Percentiles rank a stretch among this genome's conserved stretches.
Conservation (phyloP, 2,329 filamentous ascomycete species). For the Aspergillus sp. region DNA sequence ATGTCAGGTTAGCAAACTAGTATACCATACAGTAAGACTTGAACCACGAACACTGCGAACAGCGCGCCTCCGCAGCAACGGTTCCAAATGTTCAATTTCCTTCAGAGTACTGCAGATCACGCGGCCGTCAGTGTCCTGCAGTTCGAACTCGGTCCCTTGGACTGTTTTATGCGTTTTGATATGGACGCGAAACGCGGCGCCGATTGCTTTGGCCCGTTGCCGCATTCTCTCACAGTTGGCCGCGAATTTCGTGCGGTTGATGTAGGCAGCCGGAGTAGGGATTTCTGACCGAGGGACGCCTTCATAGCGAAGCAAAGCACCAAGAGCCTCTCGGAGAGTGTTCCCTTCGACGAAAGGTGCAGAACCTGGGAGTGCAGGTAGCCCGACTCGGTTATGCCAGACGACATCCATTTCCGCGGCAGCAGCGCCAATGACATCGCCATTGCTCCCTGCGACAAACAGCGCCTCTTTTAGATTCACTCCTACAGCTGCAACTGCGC, state of each 20-base stretch:
- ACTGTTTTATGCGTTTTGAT: neutral
- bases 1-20: neutral
- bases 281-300: neutral
- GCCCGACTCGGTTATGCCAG: constrained; percentile 4
- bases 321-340: neutral
- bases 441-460: constrained; percentile 6
- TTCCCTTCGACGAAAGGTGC: neutral
- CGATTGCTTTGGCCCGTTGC: neutral
- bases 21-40: too few species aligned
- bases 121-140: neutral
- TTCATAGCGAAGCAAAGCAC: neutral
- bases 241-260: neutral
- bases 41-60: neutral
- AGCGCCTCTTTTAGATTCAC: neutral
- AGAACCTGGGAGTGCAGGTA: neutral
- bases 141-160: neutral
- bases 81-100: neutral
- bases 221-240: neutral
- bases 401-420: constrained; percentile 5
- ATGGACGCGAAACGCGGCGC: neutral
- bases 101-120: neutral
- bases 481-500: neutral
- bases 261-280: neutral
- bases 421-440: constrained; percentile 4
- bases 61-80: neutral